Conservation (phyloP, 2,329 filamentous ascomycete genomes). For the Beauveria medogensis region DNA sequence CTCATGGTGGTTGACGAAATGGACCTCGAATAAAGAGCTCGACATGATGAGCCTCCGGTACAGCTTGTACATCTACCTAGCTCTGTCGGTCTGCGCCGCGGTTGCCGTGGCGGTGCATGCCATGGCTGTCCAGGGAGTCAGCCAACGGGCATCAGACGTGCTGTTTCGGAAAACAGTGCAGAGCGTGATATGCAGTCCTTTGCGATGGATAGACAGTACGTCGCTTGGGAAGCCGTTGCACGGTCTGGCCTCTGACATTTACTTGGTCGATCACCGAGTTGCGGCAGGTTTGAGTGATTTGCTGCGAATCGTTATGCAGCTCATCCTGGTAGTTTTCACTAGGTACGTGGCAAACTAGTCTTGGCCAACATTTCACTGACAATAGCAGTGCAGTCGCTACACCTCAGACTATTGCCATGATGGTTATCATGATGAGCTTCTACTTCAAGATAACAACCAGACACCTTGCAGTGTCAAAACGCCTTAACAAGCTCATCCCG, state of each 20-base stretch:
- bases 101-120: conserved; percentile 1
- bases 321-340: conserved; percentile 28
- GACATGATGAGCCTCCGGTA: not conserved
- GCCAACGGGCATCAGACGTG: conserved; percentile 1
- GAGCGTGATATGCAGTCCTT: not conserved
- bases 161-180: conserved; percentile 1
- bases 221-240: conserved; percentile 4
- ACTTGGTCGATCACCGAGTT: conserved; percentile 9
- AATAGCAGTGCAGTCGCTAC: not conserved
- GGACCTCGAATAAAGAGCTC: not conserved
- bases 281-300: conserved; percentile 1
- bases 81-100: not conserved
- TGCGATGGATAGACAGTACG: conserved; percentile 10
- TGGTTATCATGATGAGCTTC: not conserved
- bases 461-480: conserved; percentile 1
- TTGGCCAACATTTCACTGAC: not conserved
- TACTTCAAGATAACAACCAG: conserved; percentile 2
- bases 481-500: conserved; percentile 6
- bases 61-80: conserved; percentile 6
- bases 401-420: not conserved
- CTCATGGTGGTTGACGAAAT: conserved; percentile 12
- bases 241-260: conserved; percentile 5
- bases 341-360: not conserved
- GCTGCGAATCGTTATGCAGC: not conserved
- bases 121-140: not conserved